Evolutionary conservation across 2,329 filamentous ascomycete genomes (phyloP).

Genomic region (Lachnellula suecica): DNA sequence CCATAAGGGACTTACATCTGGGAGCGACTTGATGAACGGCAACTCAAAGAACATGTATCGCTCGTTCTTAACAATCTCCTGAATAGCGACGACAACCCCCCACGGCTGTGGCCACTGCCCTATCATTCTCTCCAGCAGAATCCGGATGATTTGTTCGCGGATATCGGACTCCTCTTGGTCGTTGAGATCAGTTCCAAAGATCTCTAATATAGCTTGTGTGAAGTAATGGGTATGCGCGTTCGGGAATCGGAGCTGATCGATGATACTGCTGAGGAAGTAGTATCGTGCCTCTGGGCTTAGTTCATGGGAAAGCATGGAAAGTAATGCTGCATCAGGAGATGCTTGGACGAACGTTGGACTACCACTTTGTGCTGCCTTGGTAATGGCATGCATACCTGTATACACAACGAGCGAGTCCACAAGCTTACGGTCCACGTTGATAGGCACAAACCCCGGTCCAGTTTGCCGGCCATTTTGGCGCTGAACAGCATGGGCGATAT

Average conservation of each 20-base stretch:
- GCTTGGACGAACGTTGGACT: constrained; percentile 63
- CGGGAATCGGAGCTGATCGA: constrained; percentile 89
- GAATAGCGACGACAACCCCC: constrained; percentile 84
- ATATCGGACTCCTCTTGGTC: constrained; percentile 78
- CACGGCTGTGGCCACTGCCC: constrained; percentile 93
- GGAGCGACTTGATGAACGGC: constrained; percentile 85
- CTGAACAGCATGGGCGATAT: constrained; percentile 73
- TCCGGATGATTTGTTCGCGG: constrained; percentile 85
- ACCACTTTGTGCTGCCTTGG: constrained; percentile 55
- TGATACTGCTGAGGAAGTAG: constrained; percentile 78
- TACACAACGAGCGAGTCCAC: constrained; percentile 84
- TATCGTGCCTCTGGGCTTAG: constrained; percentile 78
- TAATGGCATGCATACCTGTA: constrained; percentile 71
- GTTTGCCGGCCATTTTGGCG: constrained; percentile 57
- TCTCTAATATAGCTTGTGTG: constrained; percentile 77
- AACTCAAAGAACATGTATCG: constrained; percentile 91
- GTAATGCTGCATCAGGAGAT: constrained; percentile 66
- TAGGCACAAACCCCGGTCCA: constrained; percentile 63
- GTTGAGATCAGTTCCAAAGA: constrained; percentile 75
- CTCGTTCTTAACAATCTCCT: constrained; percentile 89
- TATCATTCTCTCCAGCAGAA: constrained; percentile 83
- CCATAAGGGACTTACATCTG: constrained; percentile 62
- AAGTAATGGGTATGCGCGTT: constrained; percentile 93
- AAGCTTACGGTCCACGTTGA: constrained; percentile 68
- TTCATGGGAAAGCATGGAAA: constrained; percentile 76